Evolutionary conservation across 257 asterid species (phyloP).

Genomic region (Solanum megistacrolobum): DNA sequence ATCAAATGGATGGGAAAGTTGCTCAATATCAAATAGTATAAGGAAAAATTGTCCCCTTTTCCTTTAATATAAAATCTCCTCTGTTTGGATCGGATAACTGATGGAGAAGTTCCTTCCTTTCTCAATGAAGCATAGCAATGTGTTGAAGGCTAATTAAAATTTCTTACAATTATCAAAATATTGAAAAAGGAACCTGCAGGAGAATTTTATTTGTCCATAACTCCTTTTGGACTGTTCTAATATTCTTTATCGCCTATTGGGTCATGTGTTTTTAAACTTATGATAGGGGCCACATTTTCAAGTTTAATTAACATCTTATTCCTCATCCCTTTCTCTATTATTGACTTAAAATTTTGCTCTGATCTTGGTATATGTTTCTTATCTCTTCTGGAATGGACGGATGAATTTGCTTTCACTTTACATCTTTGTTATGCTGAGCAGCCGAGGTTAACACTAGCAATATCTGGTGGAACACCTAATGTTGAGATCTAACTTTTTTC

Average conservation of each 20-base stretch:
- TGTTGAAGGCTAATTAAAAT: background rate
- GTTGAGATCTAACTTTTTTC: constrained; percentile 18
- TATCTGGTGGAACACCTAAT: background rate
- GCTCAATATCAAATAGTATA: background rate
- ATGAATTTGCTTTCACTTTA: background rate
- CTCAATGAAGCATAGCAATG: background rate
- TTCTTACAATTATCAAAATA: background rate
- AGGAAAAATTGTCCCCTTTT: background rate
- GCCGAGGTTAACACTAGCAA: background rate
- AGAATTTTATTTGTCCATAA: background rate
- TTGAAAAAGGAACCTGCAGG: background rate
- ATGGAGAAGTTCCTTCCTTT: background rate
- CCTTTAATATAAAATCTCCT: background rate
- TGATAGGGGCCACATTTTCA: background rate
- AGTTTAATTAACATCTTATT: background rate
- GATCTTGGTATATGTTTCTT: background rate
- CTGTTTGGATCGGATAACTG: background rate
- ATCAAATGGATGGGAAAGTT: background rate
- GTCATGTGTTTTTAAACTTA: background rate
- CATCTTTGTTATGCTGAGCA: background rate
- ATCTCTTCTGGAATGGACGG: background rate
- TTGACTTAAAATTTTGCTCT: background rate
- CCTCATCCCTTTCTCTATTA: background rate
- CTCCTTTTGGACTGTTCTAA: background rate
- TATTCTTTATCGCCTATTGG: background rate